Conservation (phyloP, 805 yeast genomes). For the Tanozyma kutaoensis region DNA sequence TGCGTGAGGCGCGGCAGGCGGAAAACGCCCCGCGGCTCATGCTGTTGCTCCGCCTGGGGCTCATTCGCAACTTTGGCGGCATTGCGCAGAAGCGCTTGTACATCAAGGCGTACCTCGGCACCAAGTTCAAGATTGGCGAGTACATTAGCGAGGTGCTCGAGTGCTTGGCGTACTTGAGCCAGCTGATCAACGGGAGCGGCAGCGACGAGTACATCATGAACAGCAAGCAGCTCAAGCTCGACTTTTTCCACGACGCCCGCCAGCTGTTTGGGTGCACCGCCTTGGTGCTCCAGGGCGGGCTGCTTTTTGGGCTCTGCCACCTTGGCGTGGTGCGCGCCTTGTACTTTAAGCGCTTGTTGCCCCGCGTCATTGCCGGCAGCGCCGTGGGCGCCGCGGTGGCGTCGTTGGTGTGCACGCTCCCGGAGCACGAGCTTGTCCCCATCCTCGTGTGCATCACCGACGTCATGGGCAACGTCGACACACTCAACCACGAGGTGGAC, state of each 20-base stretch:
- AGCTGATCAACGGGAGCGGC: slow-evolving; percentile 18
- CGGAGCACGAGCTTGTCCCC: slow-evolving; percentile 50
- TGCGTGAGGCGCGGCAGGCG: slow-evolving; percentile 47
- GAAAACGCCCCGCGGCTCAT: slow-evolving; percentile 47
- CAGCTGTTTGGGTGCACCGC: slow-evolving; percentile 89
- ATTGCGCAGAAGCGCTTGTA: slow-evolving; percentile 69
- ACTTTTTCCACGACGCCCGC: slow-evolving; percentile 74
- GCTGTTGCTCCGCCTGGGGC: slow-evolving; percentile 66
- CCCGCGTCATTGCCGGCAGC: slow-evolving; percentile 79
- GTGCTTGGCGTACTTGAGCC: slow-evolving; percentile 50
- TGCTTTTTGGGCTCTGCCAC: slow-evolving; percentile 88
- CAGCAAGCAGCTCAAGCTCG: slow-evolving; percentile 46
- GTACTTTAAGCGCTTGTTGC: slow-evolving; percentile 62
- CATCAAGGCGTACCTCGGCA: slow-evolving; percentile 75
- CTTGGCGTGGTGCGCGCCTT: slow-evolving; percentile 83
- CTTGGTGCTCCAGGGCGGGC: slow-evolving; percentile 85
- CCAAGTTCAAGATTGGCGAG: slow-evolving; percentile 79
- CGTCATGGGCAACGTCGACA: slow-evolving; percentile 29
- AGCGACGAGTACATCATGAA: slow-evolving; percentile 25
- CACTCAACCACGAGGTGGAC: slow-evolving; percentile 39
- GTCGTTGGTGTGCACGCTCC: slow-evolving; percentile 63
- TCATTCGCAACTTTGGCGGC: slow-evolving; percentile 84
- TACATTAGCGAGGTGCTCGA: slow-evolving; percentile 65
- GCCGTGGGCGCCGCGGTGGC: slow-evolving; percentile 94
- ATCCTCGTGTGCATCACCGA: slow-evolving; percentile 24